Percentiles rank a stretch among this genome's conserved stretches.
Conservation (phyloP, 1,284 basidiomycete species). For the Cutaneotrichosporon sp. region DNA sequence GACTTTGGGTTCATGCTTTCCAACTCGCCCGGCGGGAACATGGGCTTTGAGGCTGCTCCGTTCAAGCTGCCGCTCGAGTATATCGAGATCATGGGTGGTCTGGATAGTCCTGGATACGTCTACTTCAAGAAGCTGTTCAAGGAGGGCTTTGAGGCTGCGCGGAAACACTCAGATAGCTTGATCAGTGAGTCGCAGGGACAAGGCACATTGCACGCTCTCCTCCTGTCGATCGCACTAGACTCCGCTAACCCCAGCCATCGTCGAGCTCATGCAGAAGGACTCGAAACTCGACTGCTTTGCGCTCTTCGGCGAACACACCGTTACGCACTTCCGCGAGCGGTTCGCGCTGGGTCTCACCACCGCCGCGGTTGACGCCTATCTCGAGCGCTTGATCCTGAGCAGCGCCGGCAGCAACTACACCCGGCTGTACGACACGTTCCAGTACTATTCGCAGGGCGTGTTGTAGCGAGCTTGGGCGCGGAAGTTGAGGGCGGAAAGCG, state of each 20-base stretch:
- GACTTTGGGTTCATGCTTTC: slow-evolving; percentile 99
- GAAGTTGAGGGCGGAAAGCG: too few relatives aligned
- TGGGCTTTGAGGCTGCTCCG: slow-evolving; percentile 97
- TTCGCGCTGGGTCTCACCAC: slow-evolving; percentile 90
- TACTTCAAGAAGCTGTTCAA: slow-evolving; percentile 86
- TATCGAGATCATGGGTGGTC: slow-evolving; percentile 90
- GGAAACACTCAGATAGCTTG: slow-evolving; percentile 95
- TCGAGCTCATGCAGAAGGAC: slow-evolving; percentile 97
- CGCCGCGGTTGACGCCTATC: slow-evolving; percentile 77
- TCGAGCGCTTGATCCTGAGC: slow-evolving; percentile 78
- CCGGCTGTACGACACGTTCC: slow-evolving; percentile 76
- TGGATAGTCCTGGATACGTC: slow-evolving; percentile 67
- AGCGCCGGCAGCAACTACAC: slow-evolving; percentile 91
- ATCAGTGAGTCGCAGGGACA: slow-evolving; percentile 59
- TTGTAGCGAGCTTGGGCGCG: neutral
- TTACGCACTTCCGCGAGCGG: slow-evolving; percentile 77
- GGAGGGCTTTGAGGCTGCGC: slow-evolving; percentile 85
- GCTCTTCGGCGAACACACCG: slow-evolving; percentile 84
- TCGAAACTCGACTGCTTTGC: slow-evolving; percentile 89
- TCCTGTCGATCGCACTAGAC: too few relatives aligned
- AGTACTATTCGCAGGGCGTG: slow-evolving; percentile 35
- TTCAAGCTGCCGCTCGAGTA: slow-evolving; percentile 96
- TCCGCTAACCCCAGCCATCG: slow-evolving; percentile 54
- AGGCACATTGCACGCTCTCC: too few relatives aligned
- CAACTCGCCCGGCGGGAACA: slow-evolving; percentile 87